Evolutionary conservation across 371 early-diverging fungal genomes (phyloP).

Genomic region (Phascolomyces articulosus): DNA sequence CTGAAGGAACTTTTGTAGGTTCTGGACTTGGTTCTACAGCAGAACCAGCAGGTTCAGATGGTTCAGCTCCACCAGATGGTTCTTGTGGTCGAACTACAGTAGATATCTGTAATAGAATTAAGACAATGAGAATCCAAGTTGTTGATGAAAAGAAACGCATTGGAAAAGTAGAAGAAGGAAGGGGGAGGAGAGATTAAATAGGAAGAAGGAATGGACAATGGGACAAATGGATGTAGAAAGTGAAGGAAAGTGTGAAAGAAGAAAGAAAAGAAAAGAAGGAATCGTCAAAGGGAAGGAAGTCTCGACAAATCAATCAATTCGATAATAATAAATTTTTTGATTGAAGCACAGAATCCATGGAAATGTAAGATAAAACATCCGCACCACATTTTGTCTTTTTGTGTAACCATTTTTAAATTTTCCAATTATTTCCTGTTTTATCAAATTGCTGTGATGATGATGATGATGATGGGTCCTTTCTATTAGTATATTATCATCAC

Average conservation of each 20-base stretch:
- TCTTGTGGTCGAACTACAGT: slow-evolving; percentile 4
- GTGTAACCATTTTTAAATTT: slow-evolving; percentile 1
- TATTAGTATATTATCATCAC: too few species aligned
- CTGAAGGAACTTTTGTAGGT: slow-evolving; percentile 6
- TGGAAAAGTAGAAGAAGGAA: slow-evolving; percentile 6
- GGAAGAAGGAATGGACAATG: slow-evolving; percentile 4
- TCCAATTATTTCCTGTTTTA: background rate
- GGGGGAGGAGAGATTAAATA: slow-evolving; percentile 10
- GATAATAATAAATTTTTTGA: too few species aligned
- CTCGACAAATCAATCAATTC: background rate
- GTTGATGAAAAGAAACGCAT: slow-evolving; percentile 8
- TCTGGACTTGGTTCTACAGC: background rate
- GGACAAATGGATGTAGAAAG: slow-evolving; percentile 3
- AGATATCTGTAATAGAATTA: slow-evolving; percentile 1
- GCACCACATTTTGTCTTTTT: background rate
- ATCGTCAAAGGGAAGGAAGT: too few species aligned
- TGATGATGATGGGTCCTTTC: too few species aligned
- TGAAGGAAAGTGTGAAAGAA: slow-evolving; percentile 9
- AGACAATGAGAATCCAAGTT: background rate
- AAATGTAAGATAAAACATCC: slow-evolving; percentile 9
- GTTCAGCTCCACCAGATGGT: background rate
- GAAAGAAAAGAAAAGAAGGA: background rate
- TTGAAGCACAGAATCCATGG: slow-evolving; percentile 14
- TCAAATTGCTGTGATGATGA: too few species aligned
- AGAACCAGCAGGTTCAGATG: background rate